A percentile compares a stretch with the other conserved stretches of the same genome.
Evolutionary conservation across 768 basidiomycete species (phyloP).

Genomic region (Tylopilus felleus): DNA sequence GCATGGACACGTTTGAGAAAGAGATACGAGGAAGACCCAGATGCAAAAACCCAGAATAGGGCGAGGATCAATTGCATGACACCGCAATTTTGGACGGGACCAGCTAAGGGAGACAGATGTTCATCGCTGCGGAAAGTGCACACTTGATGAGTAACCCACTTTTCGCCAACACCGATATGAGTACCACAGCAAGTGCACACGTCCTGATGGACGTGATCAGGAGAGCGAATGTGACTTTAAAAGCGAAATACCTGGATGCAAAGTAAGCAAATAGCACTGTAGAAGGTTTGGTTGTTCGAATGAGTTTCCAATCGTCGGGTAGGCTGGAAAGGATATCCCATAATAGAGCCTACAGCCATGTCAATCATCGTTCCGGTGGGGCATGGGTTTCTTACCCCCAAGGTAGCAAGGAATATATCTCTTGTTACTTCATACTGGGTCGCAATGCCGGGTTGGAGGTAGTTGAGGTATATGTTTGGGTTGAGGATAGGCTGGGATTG

Average conservation of each 20-base stretch:
- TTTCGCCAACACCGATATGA: constrained; percentile 17
- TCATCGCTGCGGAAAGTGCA: background rate
- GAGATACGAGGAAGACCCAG: constrained; percentile 31
- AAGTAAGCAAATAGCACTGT: constrained; percentile 23
- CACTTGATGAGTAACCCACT: constrained; percentile 10
- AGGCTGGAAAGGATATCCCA: constrained; percentile 29
- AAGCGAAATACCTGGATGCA: constrained; percentile 17
- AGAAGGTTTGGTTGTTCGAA: constrained; percentile 12
- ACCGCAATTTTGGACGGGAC: constrained; percentile 21
- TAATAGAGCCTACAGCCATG: constrained; percentile 14
- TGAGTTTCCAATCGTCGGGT: constrained; percentile 17
- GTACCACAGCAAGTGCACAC: constrained; percentile 16
- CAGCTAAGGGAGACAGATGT: constrained; percentile 10
- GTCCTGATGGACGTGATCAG: constrained; percentile 12
- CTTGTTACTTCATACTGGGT: constrained; percentile 18
- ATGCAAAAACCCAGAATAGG: constrained; percentile 19
- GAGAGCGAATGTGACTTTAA: background rate
- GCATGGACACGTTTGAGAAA: constrained; percentile 40
- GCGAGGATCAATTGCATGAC: constrained; percentile 14
- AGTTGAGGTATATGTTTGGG: constrained; percentile 25
- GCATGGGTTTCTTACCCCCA: constrained; percentile 13
- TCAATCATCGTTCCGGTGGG: constrained; percentile 1
- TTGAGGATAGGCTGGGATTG: constrained; percentile 15
- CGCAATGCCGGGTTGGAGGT: constrained; percentile 21
- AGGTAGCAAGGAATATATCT: constrained; percentile 16